Evolutionary conservation across 306 rosid genomes (phyloP), one percentile per base, ranked within the genome.

Genomic region (Lathyrus aphaca): DNA sequence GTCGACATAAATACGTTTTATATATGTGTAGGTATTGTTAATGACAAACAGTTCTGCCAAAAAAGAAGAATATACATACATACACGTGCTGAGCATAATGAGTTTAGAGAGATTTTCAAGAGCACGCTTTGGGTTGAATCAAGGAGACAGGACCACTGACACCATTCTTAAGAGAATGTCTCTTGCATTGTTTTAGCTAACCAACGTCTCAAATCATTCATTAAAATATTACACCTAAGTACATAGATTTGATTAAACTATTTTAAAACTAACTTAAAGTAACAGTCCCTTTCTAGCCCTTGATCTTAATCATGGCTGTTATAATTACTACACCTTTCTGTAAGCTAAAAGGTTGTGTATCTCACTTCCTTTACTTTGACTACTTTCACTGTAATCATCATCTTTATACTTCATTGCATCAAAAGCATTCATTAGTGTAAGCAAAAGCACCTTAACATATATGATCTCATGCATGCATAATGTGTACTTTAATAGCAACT

Each of bases 81-180:
- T 80, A 81, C 99, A 94, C 91, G 95, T 91, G 99, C 88, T 73
- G 64, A 80, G 95, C 97, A 94, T 27, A 27, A 84, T 78, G 82
- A 81, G 86, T 73, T 73, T 74, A 79, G 87, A 71, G 89, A 79
- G 87, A 81, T 64, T 86, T 81, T 86, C 89, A 77, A 91, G 94
- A 76, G 99, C 99, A 94, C 95, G 99, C 99, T 87, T 91, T 83
- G 96, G 99, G 69, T 88, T 86, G 97, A 88, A 84, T 87, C 96
- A 88, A 91, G 92, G 99, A 91, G 95, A 91, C 99, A 86, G 88
- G 82, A 82, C 99, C 95, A 91, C 97, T 81, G 91, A 79, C 90
- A 71, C 89, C 80, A 73, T 17, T 80, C 82, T 83, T 75, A 77
- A 88, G 87, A 82, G 99, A 94, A 94, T 91, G 99, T 89, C 89